Percentiles rank a stretch among this genome's conserved stretches.
phyloP scores from a whole-genome alignment of 768 basidiomycete species.

The Boletus sp. region DNA sequence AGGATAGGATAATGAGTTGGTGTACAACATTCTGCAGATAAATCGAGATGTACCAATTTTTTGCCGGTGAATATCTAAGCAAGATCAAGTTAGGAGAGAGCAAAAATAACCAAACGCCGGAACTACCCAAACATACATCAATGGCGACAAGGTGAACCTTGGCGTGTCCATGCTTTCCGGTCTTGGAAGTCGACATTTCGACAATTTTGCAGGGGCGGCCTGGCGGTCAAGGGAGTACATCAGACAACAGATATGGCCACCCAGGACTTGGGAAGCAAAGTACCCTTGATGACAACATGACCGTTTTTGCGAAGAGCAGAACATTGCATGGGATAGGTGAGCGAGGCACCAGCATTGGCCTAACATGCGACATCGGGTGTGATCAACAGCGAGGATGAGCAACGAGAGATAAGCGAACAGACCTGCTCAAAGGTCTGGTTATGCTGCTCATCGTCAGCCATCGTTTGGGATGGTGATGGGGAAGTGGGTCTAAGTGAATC shows the following conservation, averaged over 20 bases:
- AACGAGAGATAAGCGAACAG: constrained; percentile 19
- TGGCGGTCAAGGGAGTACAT: constrained; percentile 22
- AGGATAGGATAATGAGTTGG: constrained; percentile 4
- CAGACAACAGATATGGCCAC: constrained; percentile 3
- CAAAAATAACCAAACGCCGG: neutral
- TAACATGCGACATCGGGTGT: constrained; percentile 29
- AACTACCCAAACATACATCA: constrained; percentile 62
- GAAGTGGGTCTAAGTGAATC: constrained; percentile 20
- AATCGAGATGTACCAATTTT: constrained; percentile 67
- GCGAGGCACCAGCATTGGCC: constrained; percentile 72
- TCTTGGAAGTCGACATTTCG: constrained; percentile 99
- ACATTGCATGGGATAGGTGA: constrained; percentile 88
- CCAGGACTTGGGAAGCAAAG: neutral
- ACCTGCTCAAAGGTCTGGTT: constrained; percentile 86
- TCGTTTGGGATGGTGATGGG: constrained; percentile 37
- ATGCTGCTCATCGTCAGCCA: constrained; percentile 94
- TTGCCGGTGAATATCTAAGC: constrained; percentile 95
- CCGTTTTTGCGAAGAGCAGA: constrained; percentile 93
- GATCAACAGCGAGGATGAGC: constrained; percentile 12
- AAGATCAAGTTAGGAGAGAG: neutral
- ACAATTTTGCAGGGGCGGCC: constrained; percentile 97
- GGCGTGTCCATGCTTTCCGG: constrained; percentile 99
- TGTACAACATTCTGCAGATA: neutral
- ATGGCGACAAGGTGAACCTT: constrained; percentile 97
- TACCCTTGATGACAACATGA: constrained; percentile 94